phyloP scores from a whole-genome alignment of 805 yeast genomes.

The Wickerhamiella bombiphila region DNA sequence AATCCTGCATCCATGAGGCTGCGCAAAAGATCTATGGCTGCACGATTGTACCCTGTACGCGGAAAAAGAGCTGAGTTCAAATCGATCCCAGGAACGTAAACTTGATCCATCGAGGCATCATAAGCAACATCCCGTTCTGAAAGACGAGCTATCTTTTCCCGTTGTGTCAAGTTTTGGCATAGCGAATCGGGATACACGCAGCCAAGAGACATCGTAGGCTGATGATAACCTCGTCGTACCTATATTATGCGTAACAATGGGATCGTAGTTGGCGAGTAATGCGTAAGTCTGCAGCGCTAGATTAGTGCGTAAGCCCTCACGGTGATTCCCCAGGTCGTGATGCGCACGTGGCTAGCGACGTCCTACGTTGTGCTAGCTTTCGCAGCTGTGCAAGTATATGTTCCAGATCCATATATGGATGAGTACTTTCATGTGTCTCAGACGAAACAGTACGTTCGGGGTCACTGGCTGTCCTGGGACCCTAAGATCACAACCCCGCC shows the following conservation, averaged over 20 bases:
- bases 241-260: too few relatives aligned
- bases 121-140: conserved; percentile 25
- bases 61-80: conserved; percentile 21
- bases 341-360: not conserved
- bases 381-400: conserved; percentile 6
- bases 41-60: conserved; percentile 20
- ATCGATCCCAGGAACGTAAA: conserved; percentile 24
- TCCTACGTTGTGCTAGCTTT: conserved; percentile 3
- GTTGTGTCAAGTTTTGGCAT: conserved; percentile 15
- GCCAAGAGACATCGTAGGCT: conserved; percentile 12
- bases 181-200: conserved; percentile 12
- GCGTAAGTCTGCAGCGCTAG: too few relatives aligned
- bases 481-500: conserved; percentile 94
- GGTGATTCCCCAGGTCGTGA: not conserved
- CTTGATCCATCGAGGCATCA: conserved; percentile 23
- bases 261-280: too few relatives aligned
- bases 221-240: too few relatives aligned
- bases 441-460: conserved; percentile 48
- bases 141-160: conserved; percentile 15
- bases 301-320: too few relatives aligned
- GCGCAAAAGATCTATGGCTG: conserved; percentile 15
- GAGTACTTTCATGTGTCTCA: conserved; percentile 81
- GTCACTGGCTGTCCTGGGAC: conserved; percentile 56
- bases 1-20: conserved; percentile 25
- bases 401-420: conserved; percentile 32